phyloP scores from a whole-genome alignment of 805 yeast species.

The Priceomyces carsonii region DNA sequence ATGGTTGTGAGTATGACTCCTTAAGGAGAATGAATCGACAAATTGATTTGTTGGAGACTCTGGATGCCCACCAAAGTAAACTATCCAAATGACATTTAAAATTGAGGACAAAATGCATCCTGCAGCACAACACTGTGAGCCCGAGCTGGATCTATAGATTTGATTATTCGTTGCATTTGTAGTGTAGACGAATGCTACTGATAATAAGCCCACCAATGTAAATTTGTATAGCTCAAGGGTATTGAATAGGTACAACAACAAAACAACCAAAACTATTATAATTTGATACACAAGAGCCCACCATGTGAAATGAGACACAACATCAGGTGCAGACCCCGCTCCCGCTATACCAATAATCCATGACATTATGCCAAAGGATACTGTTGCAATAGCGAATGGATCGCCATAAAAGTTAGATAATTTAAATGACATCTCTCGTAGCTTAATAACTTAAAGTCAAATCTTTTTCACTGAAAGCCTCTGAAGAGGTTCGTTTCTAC shows the following conservation, averaged over 20 bases:
- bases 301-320: constrained; percentile 78
- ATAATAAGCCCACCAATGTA: constrained; percentile 54
- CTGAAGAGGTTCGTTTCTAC: too few relatives aligned
- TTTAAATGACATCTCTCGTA: constrained; percentile 30
- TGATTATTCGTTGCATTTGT: constrained; percentile 81
- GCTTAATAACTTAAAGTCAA: background rate
- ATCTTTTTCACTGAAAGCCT: background rate
- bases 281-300: constrained; percentile 91
- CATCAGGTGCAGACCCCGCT: constrained; percentile 48
- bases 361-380: constrained; percentile 69
- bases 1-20: constrained; percentile 37
- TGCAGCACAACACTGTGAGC: constrained; percentile 85
- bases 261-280: constrained; percentile 52
- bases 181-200: constrained; percentile 79
- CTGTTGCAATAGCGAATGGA: constrained; percentile 85
- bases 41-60: constrained; percentile 84
- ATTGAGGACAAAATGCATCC: constrained; percentile 85
- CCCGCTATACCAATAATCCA: constrained; percentile 93
- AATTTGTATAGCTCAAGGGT: constrained; percentile 68
- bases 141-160: constrained; percentile 65
- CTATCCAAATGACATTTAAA: constrained; percentile 79
- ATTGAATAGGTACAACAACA: constrained; percentile 57
- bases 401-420: constrained; percentile 65
- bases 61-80: constrained; percentile 88
- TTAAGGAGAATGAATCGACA: constrained; percentile 78